Evolutionary conservation across 73 alveolate genomes (phyloP), one percentile per base, ranked within the genome.

Genomic region (Paramecium caudatum): DNA sequence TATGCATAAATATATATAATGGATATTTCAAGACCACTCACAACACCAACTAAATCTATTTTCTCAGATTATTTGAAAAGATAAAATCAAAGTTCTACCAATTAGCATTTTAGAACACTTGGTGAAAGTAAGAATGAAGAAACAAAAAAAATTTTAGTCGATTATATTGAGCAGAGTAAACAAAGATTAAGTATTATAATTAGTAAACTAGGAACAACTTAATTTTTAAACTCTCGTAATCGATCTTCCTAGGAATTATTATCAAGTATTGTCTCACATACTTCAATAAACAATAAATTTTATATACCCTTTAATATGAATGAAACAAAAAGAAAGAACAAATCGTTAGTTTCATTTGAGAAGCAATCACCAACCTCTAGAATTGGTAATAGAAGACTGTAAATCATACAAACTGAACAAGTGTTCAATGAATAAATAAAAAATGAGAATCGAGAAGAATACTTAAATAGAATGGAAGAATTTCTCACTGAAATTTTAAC

Each of bases 101-200:
- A 43, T 27, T 55, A 13, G 30, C 80, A 55, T 55, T 55, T 55
- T 43, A 55, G 80, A 55, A 55, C 80, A 10, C 30, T 55, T 9
- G 80, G 80, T 27, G 80, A 55, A 23, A 27, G 46, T 23, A 55
- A 55, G 80, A 55, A 55, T 55, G 80, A 55, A 55, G 80, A 55
- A 55, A 25, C 80, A 1, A 55, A 55, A 4, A 55, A 55, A 55
- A 55, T 55, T 27, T 55, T 55, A 55, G 23, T 43, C 9, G 80
- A 55, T 55, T 55, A 27, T 10, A 23, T 55, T 23, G 80, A 55
- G 30, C n/a, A 55, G 12, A 55, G 80, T 43, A 55, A 55, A 10
- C 80, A 55, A 55, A 55, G 80, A 55, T 9, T 27, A 55, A 27
- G 80, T 55, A 55, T 27, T 15, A 55, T 43, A 55, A 55, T 55